phyloP scores from a whole-genome alignment of 192 early-diverging fungal genomes.

The Rhizophagus clarus region DNA sequence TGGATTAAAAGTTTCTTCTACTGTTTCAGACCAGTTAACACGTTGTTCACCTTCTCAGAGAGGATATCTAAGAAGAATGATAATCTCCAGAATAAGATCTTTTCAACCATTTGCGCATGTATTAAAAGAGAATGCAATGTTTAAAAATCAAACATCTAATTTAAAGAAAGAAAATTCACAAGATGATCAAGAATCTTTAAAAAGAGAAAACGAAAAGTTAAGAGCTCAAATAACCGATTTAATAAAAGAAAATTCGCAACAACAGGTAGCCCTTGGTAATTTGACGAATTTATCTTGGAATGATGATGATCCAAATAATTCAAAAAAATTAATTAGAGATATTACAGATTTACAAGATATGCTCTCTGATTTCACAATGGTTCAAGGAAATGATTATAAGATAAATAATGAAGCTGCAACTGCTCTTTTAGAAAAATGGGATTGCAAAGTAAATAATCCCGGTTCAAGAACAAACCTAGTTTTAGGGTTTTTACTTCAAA shows the following conservation, averaged over 20 bases:
- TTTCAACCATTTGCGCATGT: neutral
- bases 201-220: neutral
- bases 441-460: neutral
- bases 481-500: neutral
- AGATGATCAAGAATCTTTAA: neutral
- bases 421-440: neutral
- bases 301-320: slow-evolving; percentile 21
- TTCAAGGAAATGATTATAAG: slow-evolving; percentile 1
- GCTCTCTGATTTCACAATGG: slow-evolving; percentile 15
- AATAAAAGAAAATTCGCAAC: neutral
- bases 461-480: neutral
- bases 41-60: neutral
- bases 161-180: neutral
- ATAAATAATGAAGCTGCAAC: neutral
- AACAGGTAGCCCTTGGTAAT: slow-evolving; percentile 13
- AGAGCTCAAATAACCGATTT: neutral
- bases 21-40: neutral
- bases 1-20: neutral
- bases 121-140: no score
- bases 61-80: neutral
- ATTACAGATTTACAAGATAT: slow-evolving; percentile 5
- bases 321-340: neutral
- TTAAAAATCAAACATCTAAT: no score
- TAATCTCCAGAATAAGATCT: neutral
- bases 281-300: neutral